Evolutionary conservation across 2,329 filamentous ascomycete genomes (phyloP), one percentile per base, ranked within the genome.

Genomic region (Ophioceras dolichostomum): DNA sequence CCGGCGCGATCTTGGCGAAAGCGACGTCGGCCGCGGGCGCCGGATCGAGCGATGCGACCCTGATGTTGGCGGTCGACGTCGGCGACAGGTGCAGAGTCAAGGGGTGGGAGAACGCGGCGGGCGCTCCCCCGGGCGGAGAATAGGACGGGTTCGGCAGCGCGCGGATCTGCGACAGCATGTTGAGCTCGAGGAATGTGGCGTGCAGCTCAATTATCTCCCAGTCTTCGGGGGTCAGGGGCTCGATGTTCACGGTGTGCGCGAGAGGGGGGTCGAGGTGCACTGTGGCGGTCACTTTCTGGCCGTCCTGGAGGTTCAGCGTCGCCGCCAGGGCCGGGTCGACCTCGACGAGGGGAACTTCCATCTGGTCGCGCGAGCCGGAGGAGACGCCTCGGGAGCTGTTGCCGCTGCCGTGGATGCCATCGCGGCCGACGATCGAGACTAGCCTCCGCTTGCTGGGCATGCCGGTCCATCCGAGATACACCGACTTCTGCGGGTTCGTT

Each of bases 201-300:
- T 98, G 91, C 2, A 98, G 67, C 59, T 98, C 91, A 49, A 98
- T 96, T 50, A 96, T 94, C 60, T 98, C 91, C 91, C 91, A 98
- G 55, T 98, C 91, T 41, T 93, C 86, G 2, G 89, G 78, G 0
- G 91, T 96, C 50, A 96, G 62, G 24, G 91, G 91, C 56, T 98
- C 93, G 49, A 98, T 96, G 54, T 95, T 87, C 58, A 98, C 82
- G 2, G 88, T 96, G 57, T 95, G 86, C 34, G 87, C 86, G 45
- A 91, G 64, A 2, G 88, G 87, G 34, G 89, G 89, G 54, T 98
- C 87, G 44, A 95, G 63, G 57, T 98, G 91, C 45, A 98, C 69
- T 26, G 62, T 69, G 33, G 64, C 65, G 45, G 66, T 68, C 52
- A 89, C 75, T 62, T 84, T 93, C 54, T 88, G 83, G 35, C 86